Base-by-base conservation (phyloP, 176 grass and related monocot genomes). In the Juncus effusus region DNA sequence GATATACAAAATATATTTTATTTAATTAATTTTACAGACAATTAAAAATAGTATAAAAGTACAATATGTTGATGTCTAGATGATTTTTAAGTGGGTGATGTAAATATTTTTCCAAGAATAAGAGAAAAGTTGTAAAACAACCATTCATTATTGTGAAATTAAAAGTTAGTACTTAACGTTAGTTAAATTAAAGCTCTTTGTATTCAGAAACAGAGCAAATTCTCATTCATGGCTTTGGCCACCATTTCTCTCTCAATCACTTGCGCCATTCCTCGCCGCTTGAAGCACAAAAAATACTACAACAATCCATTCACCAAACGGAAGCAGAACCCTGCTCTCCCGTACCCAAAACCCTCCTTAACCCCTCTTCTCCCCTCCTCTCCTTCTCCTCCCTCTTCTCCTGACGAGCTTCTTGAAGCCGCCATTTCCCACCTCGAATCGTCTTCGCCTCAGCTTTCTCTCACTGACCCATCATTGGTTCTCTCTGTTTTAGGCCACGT, bases 391-490 rank as follows among this genome's bases (percentile, higher is more conserved):
- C 71, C 54, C 13, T 56, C 64, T 3, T 63, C 77, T n/a, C 75
- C 84, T 51, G 75, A 88, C 58, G 40, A 57, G 16, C 56, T 70
- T 37, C 7, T 70, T 4, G 66, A 70, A 40, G 40, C 66, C 76
- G 62, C 84, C 54, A 72, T 86, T 51, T 61, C 49, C 42, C 80
- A 86, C 73, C 87, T 90, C 49, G 78, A 88, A 50, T 60, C 78
- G 62, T 51, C 73, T 41, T 72, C 79, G 38, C 35, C 14, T 38
- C 84, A 80, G 44, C 75, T 79, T 68, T 57, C 70, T 9, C 19
- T 54, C 10, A 28, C 19, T 28, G 77, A 81, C 44, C 71, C 61
- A 65, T 58, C 74, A 56, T 74, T 84, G 35, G 60, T 86, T 61
- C 62, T 73, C 67, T 59, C 65, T 13, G 57, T 82, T 72, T 53